A percentile compares a stretch with the other conserved stretches of the same genome.
Conservation (phyloP, 495 filamentous ascomycete genomes). For the Xylaria palmicola region DNA sequence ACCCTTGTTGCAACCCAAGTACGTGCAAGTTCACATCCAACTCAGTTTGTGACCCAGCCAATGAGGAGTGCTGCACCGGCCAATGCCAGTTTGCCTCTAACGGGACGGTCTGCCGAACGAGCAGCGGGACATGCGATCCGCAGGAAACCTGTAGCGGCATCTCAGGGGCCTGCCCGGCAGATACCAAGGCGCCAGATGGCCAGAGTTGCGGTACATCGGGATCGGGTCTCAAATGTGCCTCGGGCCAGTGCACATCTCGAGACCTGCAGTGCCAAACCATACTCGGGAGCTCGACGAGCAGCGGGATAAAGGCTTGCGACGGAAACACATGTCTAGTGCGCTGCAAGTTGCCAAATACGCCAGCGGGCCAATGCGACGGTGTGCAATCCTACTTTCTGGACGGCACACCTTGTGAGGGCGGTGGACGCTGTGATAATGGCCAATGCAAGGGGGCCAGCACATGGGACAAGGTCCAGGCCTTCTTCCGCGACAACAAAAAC, state of each 20-base stretch:
- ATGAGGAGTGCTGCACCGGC: constrained; percentile 81
- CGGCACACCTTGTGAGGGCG: constrained; percentile 81
- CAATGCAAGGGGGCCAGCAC: constrained; percentile 64
- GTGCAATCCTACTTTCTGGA: constrained; percentile 94
- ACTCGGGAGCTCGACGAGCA: constrained; percentile 75
- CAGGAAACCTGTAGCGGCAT: constrained; percentile 78
- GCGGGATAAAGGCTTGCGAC: constrained; percentile 81
- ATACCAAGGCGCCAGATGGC: constrained; percentile 70
- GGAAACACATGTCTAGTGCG: constrained; percentile 68
- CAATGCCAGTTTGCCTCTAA: constrained; percentile 70
- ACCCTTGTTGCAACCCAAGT: constrained; percentile 78
- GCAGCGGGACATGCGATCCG: constrained; percentile 78
- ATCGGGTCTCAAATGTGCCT: constrained; percentile 72
- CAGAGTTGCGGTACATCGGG: constrained; percentile 57
- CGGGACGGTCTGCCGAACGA: constrained; percentile 72
- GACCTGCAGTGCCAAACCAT: constrained; percentile 85
- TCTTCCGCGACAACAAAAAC: constrained; percentile 68
- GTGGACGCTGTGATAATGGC: constrained; percentile 76
- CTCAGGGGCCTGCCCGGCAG: constrained; percentile 68
- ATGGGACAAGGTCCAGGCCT: constrained; percentile 59
- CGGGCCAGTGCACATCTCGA: constrained; percentile 92
- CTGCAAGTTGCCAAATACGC: constrained; percentile 72
- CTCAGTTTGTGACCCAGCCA: constrained; percentile 83
- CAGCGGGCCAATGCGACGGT: constrained; percentile 61
- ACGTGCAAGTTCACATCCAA: constrained; percentile 83